phyloP scores from a whole-genome alignment of 2,329 filamentous ascomycete species.

The Aspergillus sp. region DNA sequence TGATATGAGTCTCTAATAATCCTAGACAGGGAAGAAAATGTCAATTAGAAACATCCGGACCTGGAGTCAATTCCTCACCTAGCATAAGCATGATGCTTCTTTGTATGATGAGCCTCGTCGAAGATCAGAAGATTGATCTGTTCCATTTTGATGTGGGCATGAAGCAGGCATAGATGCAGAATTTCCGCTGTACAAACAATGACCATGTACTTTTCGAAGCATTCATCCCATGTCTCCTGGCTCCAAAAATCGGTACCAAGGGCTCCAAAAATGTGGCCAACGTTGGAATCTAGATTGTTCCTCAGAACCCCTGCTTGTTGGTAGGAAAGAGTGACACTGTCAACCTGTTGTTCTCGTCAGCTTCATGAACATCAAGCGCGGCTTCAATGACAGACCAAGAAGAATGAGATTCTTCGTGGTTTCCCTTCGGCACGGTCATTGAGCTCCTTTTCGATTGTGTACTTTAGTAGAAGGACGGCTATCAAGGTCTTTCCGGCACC shows the following conservation, averaged over 20 bases:
- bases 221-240: slow-evolving; percentile 62
- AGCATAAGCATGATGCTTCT: slow-evolving; percentile 90
- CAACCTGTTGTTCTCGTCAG: slow-evolving; percentile 57
- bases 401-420: slow-evolving; percentile 75
- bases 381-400: slow-evolving; percentile 61
- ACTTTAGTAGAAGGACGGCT: slow-evolving; percentile 79
- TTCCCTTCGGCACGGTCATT: slow-evolving; percentile 66
- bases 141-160: slow-evolving; percentile 77
- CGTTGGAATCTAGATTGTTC: slow-evolving; percentile 76
- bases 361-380: neutral
- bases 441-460: slow-evolving; percentile 77
- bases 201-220: slow-evolving; percentile 71
- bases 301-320: slow-evolving; percentile 85
- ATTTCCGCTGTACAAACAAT: slow-evolving; percentile 93
- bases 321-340: slow-evolving; percentile 86
- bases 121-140: slow-evolving; percentile 91
- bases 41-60: neutral
- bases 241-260: slow-evolving; percentile 67
- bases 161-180: slow-evolving; percentile 75
- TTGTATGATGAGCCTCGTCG: slow-evolving; percentile 95
- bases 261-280: slow-evolving; percentile 75
- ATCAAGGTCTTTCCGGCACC: slow-evolving; percentile 97
- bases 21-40: slow-evolving; percentile 35
- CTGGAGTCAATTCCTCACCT: slow-evolving; percentile 44
- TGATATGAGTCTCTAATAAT: slow-evolving; percentile 89